phyloP scores from a whole-genome alignment of 495 filamentous ascomycete genomes.

The Oidiodendron maius region DNA sequence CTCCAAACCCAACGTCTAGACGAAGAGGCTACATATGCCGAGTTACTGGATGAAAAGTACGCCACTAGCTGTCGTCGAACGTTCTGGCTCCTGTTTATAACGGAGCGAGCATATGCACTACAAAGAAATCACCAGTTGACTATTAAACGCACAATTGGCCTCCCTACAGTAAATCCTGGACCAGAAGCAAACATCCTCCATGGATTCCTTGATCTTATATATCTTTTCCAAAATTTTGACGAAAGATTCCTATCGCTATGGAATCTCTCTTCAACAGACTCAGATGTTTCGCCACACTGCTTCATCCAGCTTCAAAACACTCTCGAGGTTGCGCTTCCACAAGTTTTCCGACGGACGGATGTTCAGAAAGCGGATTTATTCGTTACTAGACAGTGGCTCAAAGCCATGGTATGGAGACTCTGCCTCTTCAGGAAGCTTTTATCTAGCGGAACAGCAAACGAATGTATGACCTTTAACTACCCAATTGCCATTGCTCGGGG shows the following conservation, averaged over 20 bases:
- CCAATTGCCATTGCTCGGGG: conserved; percentile 12
- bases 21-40: conserved; percentile 12
- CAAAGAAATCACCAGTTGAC: conserved; percentile 15
- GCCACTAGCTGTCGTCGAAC: conserved; percentile 9
- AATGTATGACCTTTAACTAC: conserved; percentile 12
- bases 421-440: conserved; percentile 47
- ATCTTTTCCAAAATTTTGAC: conserved; percentile 12
- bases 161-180: conserved; percentile 6
- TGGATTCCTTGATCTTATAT: conserved; percentile 12
- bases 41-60: neutral
- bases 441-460: neutral
- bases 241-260: conserved; percentile 13
- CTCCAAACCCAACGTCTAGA: conserved; percentile 14
- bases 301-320: conserved; percentile 9
- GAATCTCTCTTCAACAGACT: conserved; percentile 6
- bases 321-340: conserved; percentile 4
- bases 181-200: conserved; percentile 8
- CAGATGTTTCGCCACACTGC: conserved; percentile 2
- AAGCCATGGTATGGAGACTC: conserved; percentile 53
- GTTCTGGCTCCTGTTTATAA: conserved; percentile 21
- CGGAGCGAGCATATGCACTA: conserved; percentile 18
- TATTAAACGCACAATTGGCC: conserved; percentile 13
- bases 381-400: conserved; percentile 56
- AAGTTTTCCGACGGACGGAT: conserved; percentile 5
- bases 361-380: conserved; percentile 53